These are phyloP conservation scores for Podospora anserina DNA, from an alignment of 495 filamentous ascomycete genomes.

Conservation along the genomic window DNA sequence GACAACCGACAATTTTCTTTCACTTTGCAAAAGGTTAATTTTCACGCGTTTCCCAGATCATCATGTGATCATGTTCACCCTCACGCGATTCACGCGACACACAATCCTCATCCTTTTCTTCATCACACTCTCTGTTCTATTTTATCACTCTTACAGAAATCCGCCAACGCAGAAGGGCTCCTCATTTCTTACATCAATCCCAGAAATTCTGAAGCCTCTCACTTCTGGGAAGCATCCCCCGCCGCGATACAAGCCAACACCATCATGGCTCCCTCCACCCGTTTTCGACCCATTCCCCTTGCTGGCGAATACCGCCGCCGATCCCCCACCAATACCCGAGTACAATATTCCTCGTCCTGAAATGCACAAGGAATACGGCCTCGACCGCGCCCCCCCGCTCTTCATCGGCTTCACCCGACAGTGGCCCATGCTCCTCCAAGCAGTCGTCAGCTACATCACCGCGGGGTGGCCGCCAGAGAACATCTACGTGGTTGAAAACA, in stretches of 20 bases:
- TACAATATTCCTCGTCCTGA: slow-evolving; percentile 41
- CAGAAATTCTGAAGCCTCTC: slow-evolving; percentile 8
- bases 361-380: slow-evolving; percentile 35
- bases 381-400: slow-evolving; percentile 46
- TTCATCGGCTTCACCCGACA: slow-evolving; percentile 60
- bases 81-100: not conserved
- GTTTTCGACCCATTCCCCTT: slow-evolving; percentile 40
- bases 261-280: slow-evolving; percentile 35
- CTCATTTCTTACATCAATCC: slow-evolving; percentile 1
- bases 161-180: not conserved
- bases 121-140: not conserved
- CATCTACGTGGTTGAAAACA: slow-evolving; percentile 64
- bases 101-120: not conserved
- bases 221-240: not conserved
- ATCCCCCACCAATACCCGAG: slow-evolving; percentile 42
- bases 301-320: slow-evolving; percentile 28
- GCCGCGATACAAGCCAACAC: slow-evolving; percentile 34
- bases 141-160: not conserved
- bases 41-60: not conserved
- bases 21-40: not conserved
- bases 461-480: slow-evolving; percentile 60
- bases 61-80: not conserved
- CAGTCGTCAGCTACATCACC: slow-evolving; percentile 57
- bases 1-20: not conserved
- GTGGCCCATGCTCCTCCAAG: slow-evolving; percentile 58